These are phyloP conservation scores for Chaetomiaceae sp. DNA, from an alignment of 2,329 filamentous ascomycete species.

Conservation along the genomic window DNA sequence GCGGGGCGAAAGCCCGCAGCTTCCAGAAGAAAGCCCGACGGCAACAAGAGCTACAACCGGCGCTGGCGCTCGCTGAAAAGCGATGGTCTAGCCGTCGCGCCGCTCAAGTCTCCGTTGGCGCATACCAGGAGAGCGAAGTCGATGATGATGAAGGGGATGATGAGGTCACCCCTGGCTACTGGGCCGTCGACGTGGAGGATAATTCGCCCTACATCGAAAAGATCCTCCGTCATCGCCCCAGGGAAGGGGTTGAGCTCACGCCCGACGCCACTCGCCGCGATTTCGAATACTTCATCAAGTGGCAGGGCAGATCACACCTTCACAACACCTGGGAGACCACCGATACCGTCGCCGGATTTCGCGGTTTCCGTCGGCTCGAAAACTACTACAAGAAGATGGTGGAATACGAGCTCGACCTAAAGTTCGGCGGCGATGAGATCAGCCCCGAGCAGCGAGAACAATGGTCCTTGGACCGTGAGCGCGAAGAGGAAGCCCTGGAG, in stretches of 20 bases:
- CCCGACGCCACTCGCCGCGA: constrained; percentile 60
- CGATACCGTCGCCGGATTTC: constrained; percentile 65
- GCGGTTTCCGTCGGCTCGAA: constrained; percentile 81
- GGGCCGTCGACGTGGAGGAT: constrained; percentile 64
- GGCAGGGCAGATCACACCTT: constrained; percentile 91
- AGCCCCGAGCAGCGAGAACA: constrained; percentile 84
- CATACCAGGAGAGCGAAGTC: constrained; percentile 59
- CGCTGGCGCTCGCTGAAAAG: constrained; percentile 24
- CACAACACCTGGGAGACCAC: constrained; percentile 93
- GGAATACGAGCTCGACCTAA: constrained; percentile 70
- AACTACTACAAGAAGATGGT: constrained; percentile 89
- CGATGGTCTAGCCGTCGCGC: constrained; percentile 27
- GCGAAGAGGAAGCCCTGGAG: constrained; percentile 77
- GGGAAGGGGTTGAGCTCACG: constrained; percentile 57
- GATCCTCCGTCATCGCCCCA: constrained; percentile 78
- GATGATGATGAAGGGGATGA: constrained; percentile 58
- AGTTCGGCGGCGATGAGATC: constrained; percentile 65
- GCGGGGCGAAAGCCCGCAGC: constrained; percentile 25
- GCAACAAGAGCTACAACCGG: constrained; percentile 25
- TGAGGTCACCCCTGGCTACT: constrained; percentile 64
- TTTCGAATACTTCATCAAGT: constrained; percentile 92
- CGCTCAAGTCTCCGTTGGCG: constrained; percentile 26
- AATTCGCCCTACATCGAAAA: constrained; percentile 82
- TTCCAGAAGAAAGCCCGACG: constrained; percentile 27
- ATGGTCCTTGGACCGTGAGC: constrained; percentile 90